Evolutionary conservation across 441 rosid genomes (phyloP), one percentile per base, ranked within the genome.

Genomic region (Hura crepitans): DNA sequence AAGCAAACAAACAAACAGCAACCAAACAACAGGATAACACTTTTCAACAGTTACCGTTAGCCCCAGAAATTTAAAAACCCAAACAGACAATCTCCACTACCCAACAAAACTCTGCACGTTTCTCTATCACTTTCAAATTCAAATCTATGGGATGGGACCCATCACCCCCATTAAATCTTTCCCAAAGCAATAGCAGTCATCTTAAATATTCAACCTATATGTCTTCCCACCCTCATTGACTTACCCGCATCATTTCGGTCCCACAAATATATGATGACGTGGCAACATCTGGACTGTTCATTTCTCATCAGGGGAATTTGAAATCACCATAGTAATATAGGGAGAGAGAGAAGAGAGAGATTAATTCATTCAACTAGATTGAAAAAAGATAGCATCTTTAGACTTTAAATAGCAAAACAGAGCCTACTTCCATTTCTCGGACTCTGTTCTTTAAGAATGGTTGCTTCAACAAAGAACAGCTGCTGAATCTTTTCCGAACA

Each of bases 81-180:
- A n/a, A n/a, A n/a, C n/a, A n/a, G n/a, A n/a, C n/a, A n/a, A n/a
- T n/a, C n/a, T n/a, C n/a, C n/a, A 14, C 53, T 14, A 14, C 53
- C 53, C n/a, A 49, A 8, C 5, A 35, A 37, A 61, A n/a, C 2
- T 3, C 20, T 33, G 22, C 66, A 42, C 66, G 23, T 22, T 12
- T 62, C 25, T 42, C 50, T 4, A 25, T 23, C 67, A 63, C 54
- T 43, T 63, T 63, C 67, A 63, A 63, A 63, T 63, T 63, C 67
- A 63, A 63, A 63, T 63, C 23, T 22, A 6, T 23, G 50, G 66
- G 50, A 6, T 23, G 50, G 66, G 50, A 42, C 66, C 66, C 66
- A 23, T 33, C 45, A 2, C 27, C 63, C 12, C 23, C 18, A 22
- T 17, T 35, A 14, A 35, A 9, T 63, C 37, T 25, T 45, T 23